Evolutionary conservation across 176 grass and related monocot genomes (phyloP), one percentile per base, ranked within the genome.

Genomic region (Oryza brachyantha): DNA sequence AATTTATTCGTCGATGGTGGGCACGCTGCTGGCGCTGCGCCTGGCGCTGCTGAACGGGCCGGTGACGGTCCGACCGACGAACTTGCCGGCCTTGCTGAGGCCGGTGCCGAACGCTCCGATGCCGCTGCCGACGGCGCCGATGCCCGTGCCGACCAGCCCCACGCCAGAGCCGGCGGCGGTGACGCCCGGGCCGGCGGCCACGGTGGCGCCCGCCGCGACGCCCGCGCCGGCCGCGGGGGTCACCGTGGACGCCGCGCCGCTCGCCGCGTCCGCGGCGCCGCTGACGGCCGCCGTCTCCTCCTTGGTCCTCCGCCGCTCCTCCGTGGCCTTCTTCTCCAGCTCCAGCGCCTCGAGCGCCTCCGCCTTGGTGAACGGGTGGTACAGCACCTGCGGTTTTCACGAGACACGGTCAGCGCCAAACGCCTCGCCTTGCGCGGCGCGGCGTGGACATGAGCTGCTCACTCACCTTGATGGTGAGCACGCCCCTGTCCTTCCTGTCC

Each of bases 401-500:
- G 36, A n/a, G n/a, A n/a, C n/a, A 40, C 17, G 13, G 50, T 28
- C 16, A 28, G 5, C 27, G 41, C 39, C n/a, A 63, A 38, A 31
- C n/a, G 57, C 40, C 57, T 52, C 19, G 41, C 42, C 41, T 21
- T 39, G 67, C 42, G 28, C 11, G 58, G 58, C 28, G 9, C n/a
- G 40, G 11, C 26, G 55, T 68, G 29, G 25, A 13, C 6, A 35
- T 67, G 27, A 10, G 36, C 13, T 22, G n/a, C n/a, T 3, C 13
- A 45, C 63, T 64, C 73, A 86, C 96, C 96, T 95, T 99, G 68
- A 95, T 61, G 29, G 66, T 91, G 66, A 99, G 88, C 57, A 80
- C 76, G 54, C 96, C 88, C 45, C 96, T 84, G 75, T 99, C 96
- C 85, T 95, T 95, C 87, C 93, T 99, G 81, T 99, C 92, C 91